Conservation (phyloP, 345 rosid genomes). For the Corchorus olitorius region DNA sequence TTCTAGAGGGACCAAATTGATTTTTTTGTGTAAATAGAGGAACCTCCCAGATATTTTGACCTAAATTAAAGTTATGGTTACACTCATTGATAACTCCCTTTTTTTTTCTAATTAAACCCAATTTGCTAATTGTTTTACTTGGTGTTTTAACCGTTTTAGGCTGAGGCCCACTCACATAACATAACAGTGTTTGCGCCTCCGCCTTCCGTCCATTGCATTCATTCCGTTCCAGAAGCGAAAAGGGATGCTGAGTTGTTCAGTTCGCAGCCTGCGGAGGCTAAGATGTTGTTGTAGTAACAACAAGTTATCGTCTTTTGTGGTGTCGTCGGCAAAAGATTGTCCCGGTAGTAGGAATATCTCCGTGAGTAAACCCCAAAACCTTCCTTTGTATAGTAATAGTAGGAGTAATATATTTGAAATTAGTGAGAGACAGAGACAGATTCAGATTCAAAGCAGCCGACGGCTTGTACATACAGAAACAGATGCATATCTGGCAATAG, state of each 20-base stretch:
- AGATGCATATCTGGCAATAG: constrained; percentile 41
- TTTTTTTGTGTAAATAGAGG: too few relatives aligned
- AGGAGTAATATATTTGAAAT: neutral
- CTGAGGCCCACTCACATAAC: too few relatives aligned
- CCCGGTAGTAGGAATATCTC: neutral
- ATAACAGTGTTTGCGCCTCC: neutral
- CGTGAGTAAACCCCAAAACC: neutral
- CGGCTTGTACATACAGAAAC: constrained; percentile 1
- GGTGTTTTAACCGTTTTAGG: too few relatives aligned
- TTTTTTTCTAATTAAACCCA: too few relatives aligned
- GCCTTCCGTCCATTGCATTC: neutral
- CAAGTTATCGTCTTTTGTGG: neutral
- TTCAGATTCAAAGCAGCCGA: neutral
- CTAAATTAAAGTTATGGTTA: too few relatives aligned
- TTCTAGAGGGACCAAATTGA: too few relatives aligned
- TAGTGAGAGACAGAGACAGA: neutral
- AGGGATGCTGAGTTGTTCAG: constrained; percentile 6
- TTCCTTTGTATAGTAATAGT: neutral
- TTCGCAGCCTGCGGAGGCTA: constrained; percentile 12
- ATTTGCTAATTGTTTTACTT: too few relatives aligned
- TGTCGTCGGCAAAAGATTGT: neutral
- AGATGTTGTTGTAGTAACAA: neutral
- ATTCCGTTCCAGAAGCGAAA: neutral
- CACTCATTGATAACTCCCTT: too few relatives aligned
- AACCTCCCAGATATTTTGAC: too few relatives aligned